Conservation (phyloP, 768 basidiomycete genomes). For the Podaxis pistillaris region DNA sequence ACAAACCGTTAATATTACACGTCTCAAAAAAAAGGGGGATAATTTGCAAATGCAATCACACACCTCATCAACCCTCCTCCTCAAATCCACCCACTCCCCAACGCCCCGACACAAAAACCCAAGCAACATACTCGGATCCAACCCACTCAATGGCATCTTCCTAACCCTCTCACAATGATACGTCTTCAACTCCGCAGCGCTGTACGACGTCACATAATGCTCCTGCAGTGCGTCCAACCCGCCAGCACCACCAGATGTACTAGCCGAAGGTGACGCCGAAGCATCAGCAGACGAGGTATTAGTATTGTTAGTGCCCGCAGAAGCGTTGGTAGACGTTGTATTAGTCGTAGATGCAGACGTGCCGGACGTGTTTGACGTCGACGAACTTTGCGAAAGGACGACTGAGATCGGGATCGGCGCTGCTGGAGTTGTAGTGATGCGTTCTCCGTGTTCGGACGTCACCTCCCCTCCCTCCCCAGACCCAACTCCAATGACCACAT, state of each 20-base stretch:
- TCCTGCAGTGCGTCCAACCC: conserved; percentile 49
- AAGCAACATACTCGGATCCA: conserved; percentile 97
- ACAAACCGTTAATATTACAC: conserved; percentile 12
- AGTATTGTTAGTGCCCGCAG: background rate
- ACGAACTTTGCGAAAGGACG: conserved; percentile 10
- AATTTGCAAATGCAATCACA: conserved; percentile 23
- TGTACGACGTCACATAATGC: conserved; percentile 75
- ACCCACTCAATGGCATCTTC: conserved; percentile 87
- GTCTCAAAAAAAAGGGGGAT: background rate
- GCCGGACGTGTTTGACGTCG: conserved; percentile 21
- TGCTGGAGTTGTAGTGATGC: background rate
- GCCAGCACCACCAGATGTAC: conserved; percentile 18
- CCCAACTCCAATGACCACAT: conserved; percentile 25
- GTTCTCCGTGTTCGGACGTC: background rate
- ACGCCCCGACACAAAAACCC: conserved; percentile 87
- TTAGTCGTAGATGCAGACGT: conserved; percentile 16
- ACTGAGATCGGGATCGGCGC: conserved; percentile 1
- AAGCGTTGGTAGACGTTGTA: background rate
- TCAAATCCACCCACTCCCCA: conserved; percentile 83
- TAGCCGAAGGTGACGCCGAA: background rate
- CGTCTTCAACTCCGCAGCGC: conserved; percentile 69
- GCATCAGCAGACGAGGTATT: background rate
- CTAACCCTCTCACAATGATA: conserved; percentile 97
- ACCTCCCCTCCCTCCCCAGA: background rate
- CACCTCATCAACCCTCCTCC: conserved; percentile 70